Evolutionary conservation across 2,329 filamentous ascomycete species (phyloP).

Genomic region (Hirsutella rhossiliensis): DNA sequence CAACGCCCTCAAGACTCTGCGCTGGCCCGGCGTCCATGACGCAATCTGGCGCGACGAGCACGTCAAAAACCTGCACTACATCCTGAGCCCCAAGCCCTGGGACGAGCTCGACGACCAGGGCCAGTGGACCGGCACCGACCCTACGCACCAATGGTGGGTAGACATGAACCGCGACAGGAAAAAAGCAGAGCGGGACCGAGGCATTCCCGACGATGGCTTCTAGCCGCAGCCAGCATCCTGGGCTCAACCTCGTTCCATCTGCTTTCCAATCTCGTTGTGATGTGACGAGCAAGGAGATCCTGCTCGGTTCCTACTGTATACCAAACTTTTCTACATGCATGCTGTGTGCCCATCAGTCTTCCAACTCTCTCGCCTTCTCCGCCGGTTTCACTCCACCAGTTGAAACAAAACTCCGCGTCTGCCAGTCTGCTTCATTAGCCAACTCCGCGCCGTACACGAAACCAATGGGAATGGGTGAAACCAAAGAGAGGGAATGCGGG

Average conservation of each 20-base stretch:
- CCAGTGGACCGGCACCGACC: slow-evolving; percentile 29
- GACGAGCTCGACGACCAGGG: slow-evolving; percentile 34
- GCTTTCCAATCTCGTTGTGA: background rate
- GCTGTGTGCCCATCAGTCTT: too few relatives aligned
- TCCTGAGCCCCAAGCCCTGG: slow-evolving; percentile 51
- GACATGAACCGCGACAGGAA: slow-evolving; percentile 33
- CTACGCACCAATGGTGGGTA: slow-evolving; percentile 45
- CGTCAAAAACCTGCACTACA: slow-evolving; percentile 51
- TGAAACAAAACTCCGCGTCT: background rate
- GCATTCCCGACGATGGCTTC: slow-evolving; percentile 19
- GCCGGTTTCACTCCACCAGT: background rate
- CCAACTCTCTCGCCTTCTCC: background rate
- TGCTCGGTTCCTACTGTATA: background rate
- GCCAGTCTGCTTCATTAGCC: background rate
- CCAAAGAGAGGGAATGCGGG: too few relatives aligned
- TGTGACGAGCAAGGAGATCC: too few relatives aligned
- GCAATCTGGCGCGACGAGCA: slow-evolving; percentile 44
- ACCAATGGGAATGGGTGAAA: background rate
- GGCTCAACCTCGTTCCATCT: background rate
- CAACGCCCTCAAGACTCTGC: slow-evolving; percentile 51
- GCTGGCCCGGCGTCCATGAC: slow-evolving; percentile 38
- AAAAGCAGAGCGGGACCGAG: slow-evolving; percentile 23
- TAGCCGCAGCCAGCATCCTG: slow-evolving; percentile 2
- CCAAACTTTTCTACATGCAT: background rate
- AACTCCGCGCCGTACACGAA: background rate